Evolutionary conservation across 257 asterid species (phyloP), one percentile per base, ranked within the genome.

Genomic region (Ajuga chamaepitys): DNA sequence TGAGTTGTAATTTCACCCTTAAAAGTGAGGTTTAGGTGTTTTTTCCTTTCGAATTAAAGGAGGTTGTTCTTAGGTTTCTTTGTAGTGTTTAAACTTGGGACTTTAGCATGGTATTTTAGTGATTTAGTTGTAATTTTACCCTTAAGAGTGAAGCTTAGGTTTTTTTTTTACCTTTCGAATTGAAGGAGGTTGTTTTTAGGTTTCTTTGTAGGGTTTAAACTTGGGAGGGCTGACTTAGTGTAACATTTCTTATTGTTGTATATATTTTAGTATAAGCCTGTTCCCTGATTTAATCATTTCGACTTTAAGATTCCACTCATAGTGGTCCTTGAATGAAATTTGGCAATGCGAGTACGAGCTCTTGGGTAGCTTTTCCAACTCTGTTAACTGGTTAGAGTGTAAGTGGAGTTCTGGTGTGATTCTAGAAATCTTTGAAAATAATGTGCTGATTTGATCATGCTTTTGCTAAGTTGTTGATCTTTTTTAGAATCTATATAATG

Each of bases 11-110:
- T 75, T 70, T 42, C 18, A 38, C 14, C 1, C n/a, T 54, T 26
- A 16, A 12, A 4, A 25, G 25, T 38, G 3, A 5, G 38, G 67
- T 37, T 34, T 5, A 24, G 24, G 68, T 18, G 21, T 71, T 37
- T 13, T 7, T 64, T 51, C 13, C 11, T 62, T 40, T 61, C 40
- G 50, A 52, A 18, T 48, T 30, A 16, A 35, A 47, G 37, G 56
- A 30, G 26, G 42, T 35, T 45, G 18, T 28, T 41, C 24, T 20
- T 48, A 35, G 59, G 71, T 38, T 46, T 34, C 14, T 59, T 32
- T 37, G 64, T 62, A 58, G 68, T 73, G 74, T 61, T 77, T 58
- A 9, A 41, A 42, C 42, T 58, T 35, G 60, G 41, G 52, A n/a
- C 42, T 26, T 41, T 26, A 38, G 62, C 64, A 41, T 62, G 5